A percentile compares a stretch with the other conserved stretches of the same genome.
Conservation (phyloP, 1,284 basidiomycete genomes). For the Anthracocystis walkeri region DNA sequence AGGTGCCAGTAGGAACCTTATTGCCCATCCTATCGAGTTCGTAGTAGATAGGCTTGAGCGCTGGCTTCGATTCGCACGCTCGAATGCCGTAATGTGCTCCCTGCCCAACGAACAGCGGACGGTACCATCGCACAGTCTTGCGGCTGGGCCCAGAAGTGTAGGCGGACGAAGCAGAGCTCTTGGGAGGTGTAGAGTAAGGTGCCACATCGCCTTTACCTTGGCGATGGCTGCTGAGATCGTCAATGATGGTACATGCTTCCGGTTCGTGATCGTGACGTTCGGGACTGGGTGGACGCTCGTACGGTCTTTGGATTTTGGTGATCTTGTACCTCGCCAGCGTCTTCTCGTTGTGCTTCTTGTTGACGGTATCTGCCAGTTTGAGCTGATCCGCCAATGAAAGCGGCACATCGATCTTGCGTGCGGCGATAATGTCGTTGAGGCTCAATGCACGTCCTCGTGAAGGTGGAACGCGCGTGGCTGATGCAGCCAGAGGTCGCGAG, state of each 20-base stretch:
- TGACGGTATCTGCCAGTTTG: constrained; percentile 42
- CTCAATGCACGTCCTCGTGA: constrained; percentile 42
- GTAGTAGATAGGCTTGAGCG: constrained; percentile 43
- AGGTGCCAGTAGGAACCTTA: constrained; percentile 37
- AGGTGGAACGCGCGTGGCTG: constrained; percentile 34
- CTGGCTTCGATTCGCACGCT: constrained; percentile 21
- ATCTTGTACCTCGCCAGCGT: constrained; percentile 47
- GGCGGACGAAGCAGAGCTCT: not conserved
- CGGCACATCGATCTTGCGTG: constrained; percentile 48
- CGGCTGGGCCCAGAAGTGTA: constrained; percentile 3
- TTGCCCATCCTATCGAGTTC: constrained; percentile 43
- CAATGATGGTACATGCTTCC: constrained; percentile 43
- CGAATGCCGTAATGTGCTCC: constrained; percentile 37
- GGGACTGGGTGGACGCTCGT: constrained; percentile 47
- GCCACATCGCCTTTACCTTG: constrained; percentile 39
- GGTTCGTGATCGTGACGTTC: constrained; percentile 50
- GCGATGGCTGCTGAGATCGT: constrained; percentile 39
- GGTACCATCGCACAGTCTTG: constrained; percentile 46
- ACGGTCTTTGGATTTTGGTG: constrained; percentile 45
- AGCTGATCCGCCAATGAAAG: constrained; percentile 46
- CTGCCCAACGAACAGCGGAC: constrained; percentile 43
- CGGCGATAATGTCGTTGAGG: constrained; percentile 49
- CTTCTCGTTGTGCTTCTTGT: constrained; percentile 54
- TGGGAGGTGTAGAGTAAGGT: constrained; percentile 38
- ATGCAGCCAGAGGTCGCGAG: constrained; percentile 28